Evolutionary conservation across 2,329 filamentous ascomycete genomes (phyloP).

Genomic region (Metarhizium album): DNA sequence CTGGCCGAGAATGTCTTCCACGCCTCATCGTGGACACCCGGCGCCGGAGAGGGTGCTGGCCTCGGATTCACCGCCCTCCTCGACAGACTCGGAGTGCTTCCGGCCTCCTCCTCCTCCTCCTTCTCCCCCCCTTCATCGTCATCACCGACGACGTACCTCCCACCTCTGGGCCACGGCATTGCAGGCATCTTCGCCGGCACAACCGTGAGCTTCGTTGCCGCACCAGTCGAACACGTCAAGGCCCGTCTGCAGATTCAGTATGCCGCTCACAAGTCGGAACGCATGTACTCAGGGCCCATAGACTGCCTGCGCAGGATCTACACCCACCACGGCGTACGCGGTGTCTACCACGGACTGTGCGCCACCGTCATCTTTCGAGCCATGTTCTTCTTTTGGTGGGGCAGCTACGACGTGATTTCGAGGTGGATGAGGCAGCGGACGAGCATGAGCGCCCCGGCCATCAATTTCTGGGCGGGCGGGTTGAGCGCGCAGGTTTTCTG

Average conservation of each 20-base stretch:
- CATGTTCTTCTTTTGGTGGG: conserved; percentile 99
- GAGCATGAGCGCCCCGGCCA: conserved; percentile 58
- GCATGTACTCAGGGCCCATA: conserved; percentile 76
- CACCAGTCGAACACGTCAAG: conserved; percentile 92
- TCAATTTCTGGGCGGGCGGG: conserved; percentile 97
- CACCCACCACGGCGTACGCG: conserved; percentile 60
- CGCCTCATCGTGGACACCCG: conserved; percentile 23
- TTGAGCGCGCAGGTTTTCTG: conserved; percentile 91
- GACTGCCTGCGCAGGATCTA: conserved; percentile 69
- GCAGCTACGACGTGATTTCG: conserved; percentile 81
- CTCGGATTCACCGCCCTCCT: conserved; percentile 8
- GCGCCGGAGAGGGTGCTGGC: conserved; percentile 13
- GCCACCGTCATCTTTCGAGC: conserved; percentile 82
- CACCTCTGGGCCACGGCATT: conserved; percentile 71
- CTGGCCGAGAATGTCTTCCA: conserved; percentile 73
- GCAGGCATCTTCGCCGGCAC: conserved; percentile 79
- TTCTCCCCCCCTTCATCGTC: conserved; percentile 16
- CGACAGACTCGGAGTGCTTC: background rate
- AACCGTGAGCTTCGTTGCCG: conserved; percentile 87
- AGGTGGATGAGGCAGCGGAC: conserved; percentile 57
- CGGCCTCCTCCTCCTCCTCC: conserved; percentile 8
- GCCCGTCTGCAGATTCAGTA: conserved; percentile 93
- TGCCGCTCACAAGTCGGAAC: conserved; percentile 61
- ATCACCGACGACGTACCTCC: conserved; percentile 38
- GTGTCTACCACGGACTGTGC: conserved; percentile 74